phyloP scores from a whole-genome alignment of 164 flowering plant species.

The Vitis amurensis region DNA sequence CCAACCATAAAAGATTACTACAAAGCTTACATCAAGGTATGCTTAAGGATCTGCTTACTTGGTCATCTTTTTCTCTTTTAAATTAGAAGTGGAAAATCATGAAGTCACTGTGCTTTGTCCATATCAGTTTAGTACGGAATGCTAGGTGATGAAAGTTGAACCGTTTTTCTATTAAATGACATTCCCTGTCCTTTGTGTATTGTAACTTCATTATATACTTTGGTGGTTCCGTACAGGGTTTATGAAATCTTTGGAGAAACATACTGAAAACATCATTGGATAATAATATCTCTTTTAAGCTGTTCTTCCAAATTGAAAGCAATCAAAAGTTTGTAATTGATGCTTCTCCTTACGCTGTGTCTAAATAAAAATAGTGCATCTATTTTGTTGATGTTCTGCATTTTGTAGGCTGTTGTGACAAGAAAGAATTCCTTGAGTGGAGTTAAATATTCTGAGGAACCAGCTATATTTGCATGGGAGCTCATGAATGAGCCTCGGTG shows the following conservation, averaged over 20 bases:
- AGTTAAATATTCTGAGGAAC: conserved; percentile 56
- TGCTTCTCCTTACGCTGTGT: neutral
- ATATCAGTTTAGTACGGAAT: too few relatives aligned
- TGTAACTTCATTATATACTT: too few relatives aligned
- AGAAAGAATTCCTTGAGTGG: conserved; percentile 57
- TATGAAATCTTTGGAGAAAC: too few relatives aligned
- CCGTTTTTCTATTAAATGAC: too few relatives aligned
- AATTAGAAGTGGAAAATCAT: neutral
- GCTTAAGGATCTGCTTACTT: neutral
- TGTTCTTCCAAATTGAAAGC: too few relatives aligned
- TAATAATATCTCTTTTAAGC: too few relatives aligned
- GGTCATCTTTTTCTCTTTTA: neutral
- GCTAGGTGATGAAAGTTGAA: too few relatives aligned
- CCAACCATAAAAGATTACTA: conserved; percentile 46
- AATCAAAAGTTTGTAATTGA: neutral
- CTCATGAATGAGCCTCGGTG: conserved; percentile 75
- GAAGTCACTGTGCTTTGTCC: too few relatives aligned
- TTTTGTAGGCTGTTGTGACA: conserved; percentile 47
- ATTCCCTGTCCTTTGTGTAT: too few relatives aligned
- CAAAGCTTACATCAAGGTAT: conserved; percentile 58
- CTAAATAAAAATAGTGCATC: neutral
- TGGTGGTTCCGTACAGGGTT: too few relatives aligned
- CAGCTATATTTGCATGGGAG: conserved; percentile 76
- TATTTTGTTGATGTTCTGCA: conserved; percentile 8
- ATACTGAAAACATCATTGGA: too few relatives aligned